A percentile compares a stretch with the other conserved stretches of the same genome.
Evolutionary conservation across 352 stramenopile genomes (phyloP).

Genomic region (Phytophthora boehmeriae): DNA sequence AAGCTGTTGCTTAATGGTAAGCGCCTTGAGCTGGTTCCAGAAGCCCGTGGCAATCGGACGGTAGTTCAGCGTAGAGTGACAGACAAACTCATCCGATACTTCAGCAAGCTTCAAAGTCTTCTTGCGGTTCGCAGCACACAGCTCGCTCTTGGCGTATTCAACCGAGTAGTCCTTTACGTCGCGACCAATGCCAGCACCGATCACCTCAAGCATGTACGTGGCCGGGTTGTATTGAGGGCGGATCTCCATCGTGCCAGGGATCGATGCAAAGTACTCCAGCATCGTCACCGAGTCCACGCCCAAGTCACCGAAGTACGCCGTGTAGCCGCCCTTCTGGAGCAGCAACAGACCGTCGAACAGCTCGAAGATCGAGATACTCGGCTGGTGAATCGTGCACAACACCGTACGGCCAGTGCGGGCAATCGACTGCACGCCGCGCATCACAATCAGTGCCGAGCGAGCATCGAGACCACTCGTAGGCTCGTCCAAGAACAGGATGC

Average conservation of each 20-base stretch:
- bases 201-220: constrained; percentile 86
- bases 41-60: constrained; percentile 46
- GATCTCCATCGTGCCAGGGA: constrained; percentile 66
- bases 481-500: constrained; percentile 94
- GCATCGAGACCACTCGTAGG: constrained; percentile 90
- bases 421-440: constrained; percentile 86
- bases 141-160: constrained; percentile 39
- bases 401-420: constrained; percentile 78
- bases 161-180: constrained; percentile 49
- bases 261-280: constrained; percentile 76
- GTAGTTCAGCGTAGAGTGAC: constrained; percentile 56
- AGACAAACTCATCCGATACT: constrained; percentile 27
- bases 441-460: constrained; percentile 84
- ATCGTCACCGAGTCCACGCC: constrained; percentile 71
- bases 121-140: constrained; percentile 24
- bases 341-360: constrained; percentile 89
- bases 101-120: constrained; percentile 7
- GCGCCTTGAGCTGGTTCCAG: constrained; percentile 40
- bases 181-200: constrained; percentile 56
- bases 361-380: constrained; percentile 83
- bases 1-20: constrained; percentile 42
- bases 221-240: constrained; percentile 81
- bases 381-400: constrained; percentile 48
- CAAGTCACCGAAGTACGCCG: constrained; percentile 87
- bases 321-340: constrained; percentile 54